Evolutionary conservation across 306 rosid species (phyloP).

Genomic region (Aeschynomene evenia): DNA sequence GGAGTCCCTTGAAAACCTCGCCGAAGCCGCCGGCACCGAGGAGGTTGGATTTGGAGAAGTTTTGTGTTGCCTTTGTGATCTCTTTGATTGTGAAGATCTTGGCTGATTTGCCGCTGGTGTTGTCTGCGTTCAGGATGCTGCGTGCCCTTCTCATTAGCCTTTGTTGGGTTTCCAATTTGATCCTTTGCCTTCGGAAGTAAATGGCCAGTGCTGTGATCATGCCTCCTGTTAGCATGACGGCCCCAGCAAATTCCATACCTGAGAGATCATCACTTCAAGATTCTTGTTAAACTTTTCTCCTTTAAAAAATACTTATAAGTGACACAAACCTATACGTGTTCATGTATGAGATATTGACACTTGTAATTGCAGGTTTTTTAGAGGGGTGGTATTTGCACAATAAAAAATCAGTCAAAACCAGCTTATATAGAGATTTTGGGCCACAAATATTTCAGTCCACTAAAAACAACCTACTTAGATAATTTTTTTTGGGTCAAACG

Average conservation of each 20-base stretch:
- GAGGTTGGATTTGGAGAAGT: constrained; percentile 48
- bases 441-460: no score
- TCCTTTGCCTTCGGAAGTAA: constrained; percentile 1
- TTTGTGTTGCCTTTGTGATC: constrained; percentile 45
- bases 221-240: constrained; percentile 14
- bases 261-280: not conserved
- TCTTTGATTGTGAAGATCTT: constrained; percentile 48
- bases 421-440: no score
- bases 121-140: constrained; percentile 23
- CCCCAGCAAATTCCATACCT: constrained; percentile 33
- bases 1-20: constrained; percentile 48
- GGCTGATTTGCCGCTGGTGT: constrained; percentile 41
- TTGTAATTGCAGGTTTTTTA: no score
- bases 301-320: no score
- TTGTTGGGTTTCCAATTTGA: constrained; percentile 1
- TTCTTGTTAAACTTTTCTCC: no score
- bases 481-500: no score
- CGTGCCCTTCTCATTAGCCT: constrained; percentile 16
- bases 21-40: constrained; percentile 47
- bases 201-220: not conserved
- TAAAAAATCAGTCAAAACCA: no score
- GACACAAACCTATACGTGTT: no score
- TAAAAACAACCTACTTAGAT: no score
- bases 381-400: no score
- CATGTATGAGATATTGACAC: no score